Base-by-base conservation (phyloP, 768 basidiomycete genomes). In the Rhizopogon salebrosus region DNA sequence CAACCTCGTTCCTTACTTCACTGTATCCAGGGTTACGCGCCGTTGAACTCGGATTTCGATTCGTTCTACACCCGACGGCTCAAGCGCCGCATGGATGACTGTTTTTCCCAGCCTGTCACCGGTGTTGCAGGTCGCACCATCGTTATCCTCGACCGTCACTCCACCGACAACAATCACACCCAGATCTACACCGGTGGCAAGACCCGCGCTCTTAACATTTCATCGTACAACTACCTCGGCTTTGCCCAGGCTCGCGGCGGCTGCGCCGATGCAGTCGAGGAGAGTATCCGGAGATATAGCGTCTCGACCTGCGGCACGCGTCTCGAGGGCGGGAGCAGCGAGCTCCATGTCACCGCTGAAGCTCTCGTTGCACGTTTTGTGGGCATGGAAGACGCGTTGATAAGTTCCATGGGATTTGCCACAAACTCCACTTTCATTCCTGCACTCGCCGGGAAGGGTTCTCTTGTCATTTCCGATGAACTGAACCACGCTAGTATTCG, bases 151-250 rank as follows among this genome's bases (percentile, higher is more conserved):
- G 92, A 98, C 72, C 89, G 95, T 40, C 77, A 81, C 58, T 89
- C 92, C 11, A 71, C 79, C 45, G 88, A 97, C 70, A 85, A 87
- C 74, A 90, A 93, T 71, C 75, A 80, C 63, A 86, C 85, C 3
- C 86, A 90, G 54, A 70, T 82, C 46, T 75, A 86, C 61, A 89
- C 91, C 2, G 95, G 94, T 54, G 80, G 76, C 1, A 80, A 78
- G 23, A 94, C 92, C 0, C 90, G 95, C 49, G 89, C 87, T 0
- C 86, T 99, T 60, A 99, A 99, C 69, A 89, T 98, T 59, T 95
- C 94, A 1, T 97, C 93, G 7, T 99, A 99, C 76, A 99, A 98
- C 73, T 99, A 98, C 67, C 92, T 99, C 62, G 97, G 97, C 3
- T 99, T 99, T 64, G 97, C 95, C 0, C 92, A 95, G 65, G 89